These are phyloP conservation scores for Nicotiana undulata DNA, from an alignment of 257 asterid species.

Conservation along the genomic window DNA sequence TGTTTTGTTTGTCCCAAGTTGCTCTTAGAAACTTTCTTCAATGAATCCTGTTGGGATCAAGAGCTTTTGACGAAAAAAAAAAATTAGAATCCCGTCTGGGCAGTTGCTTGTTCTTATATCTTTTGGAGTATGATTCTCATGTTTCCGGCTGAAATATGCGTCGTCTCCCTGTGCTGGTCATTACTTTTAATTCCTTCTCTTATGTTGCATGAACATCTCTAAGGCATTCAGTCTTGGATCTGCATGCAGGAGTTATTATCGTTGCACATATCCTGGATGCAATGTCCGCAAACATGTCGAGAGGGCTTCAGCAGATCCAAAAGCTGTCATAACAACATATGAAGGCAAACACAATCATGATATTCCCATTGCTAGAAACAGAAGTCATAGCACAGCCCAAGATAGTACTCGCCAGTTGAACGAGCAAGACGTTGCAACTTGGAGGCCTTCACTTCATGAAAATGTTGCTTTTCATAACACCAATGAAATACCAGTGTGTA, in stretches of 20 bases:
- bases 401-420: slow-evolving; percentile 12
- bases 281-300: slow-evolving; percentile 91
- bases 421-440: slow-evolving; percentile 22
- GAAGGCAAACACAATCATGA: slow-evolving; percentile 89
- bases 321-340: slow-evolving; percentile 79
- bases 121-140: background rate
- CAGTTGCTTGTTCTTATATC: background rate
- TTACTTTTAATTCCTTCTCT: background rate
- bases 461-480: slow-evolving; percentile 34
- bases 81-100: too few species aligned
- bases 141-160: background rate
- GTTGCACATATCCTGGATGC: slow-evolving; percentile 86
- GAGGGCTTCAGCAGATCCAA: slow-evolving; percentile 79
- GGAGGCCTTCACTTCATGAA: slow-evolving; percentile 26
- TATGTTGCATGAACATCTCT: background rate
- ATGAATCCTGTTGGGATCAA: background rate
- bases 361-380: slow-evolving; percentile 54
- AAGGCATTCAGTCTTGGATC: background rate
- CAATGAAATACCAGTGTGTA: slow-evolving; percentile 30
- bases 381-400: background rate
- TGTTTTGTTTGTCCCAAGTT: background rate
- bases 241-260: slow-evolving; percentile 84
- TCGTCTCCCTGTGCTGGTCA: background rate
- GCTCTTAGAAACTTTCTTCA: background rate
- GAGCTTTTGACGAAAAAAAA: too few species aligned